Evolutionary conservation across 352 stramenopile genomes (phyloP), one percentile per base, ranked within the genome.

Genomic region (Pythium folliculosum): DNA sequence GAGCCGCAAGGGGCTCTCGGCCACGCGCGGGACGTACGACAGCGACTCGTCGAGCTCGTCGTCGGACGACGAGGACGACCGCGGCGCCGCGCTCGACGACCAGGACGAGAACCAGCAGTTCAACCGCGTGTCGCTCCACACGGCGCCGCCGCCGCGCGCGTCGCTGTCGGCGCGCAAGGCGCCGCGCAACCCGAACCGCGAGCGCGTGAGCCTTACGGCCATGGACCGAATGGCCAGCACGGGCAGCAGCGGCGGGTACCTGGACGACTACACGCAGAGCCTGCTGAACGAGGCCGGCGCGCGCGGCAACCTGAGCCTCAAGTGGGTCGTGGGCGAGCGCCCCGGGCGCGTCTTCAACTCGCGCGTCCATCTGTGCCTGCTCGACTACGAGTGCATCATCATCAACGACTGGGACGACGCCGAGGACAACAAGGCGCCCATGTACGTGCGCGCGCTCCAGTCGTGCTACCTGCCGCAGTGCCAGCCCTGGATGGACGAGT

Each of bases 311-410:
- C 64, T 89, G 22, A 88, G 80, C 45, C 79, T 93, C 59, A 90
- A 91, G 60, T 89, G 81, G 78, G 75, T 88, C 48, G 75, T 90
- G 8, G 81, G 75, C 27, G 85, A 93, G 51, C 84, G 86, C 35
- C 74, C 75, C 10, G 81, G 78, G 25, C 77, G 81, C 10, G 85
- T 93, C 77, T 91, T 93, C 65, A 76, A 75, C n/a, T 77, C 80
- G 56, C 77, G 82, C 16, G 77, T 78, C 22, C 84, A 89, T 7
- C 86, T 84, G 53, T 90, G 81, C 35, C 72, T 91, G 25, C 52
- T 93, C 37, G 85, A 93, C 76, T 93, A 91, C 68, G 80, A 90
- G 53, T 89, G 83, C 37, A 73, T 89, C 22, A 60, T 93, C 54
- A 76, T 91, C 37, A 89, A 90, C 53, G 85, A 93, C 70, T 93